These are phyloP conservation scores for Fusarium falciforme DNA, from an alignment of 2,329 filamentous ascomycete species.

Conservation along the genomic window DNA sequence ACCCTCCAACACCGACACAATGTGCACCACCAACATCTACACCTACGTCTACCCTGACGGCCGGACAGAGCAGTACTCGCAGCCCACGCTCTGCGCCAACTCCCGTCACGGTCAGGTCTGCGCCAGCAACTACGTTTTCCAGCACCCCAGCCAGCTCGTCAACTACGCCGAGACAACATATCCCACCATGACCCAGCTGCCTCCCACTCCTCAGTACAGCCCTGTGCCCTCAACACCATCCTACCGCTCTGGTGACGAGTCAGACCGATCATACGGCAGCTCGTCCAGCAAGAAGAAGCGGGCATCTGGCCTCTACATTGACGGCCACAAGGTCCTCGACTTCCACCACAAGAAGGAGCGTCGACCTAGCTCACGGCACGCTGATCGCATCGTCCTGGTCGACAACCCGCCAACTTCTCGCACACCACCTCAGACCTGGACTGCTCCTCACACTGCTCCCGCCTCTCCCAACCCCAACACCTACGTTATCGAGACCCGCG, in stretches of 20 bases:
- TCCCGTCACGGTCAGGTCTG: constrained; percentile 57
- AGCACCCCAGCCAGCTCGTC: constrained; percentile 55
- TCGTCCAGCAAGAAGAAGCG: constrained; percentile 46
- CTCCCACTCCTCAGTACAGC: constrained; percentile 55
- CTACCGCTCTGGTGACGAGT: constrained; percentile 53
- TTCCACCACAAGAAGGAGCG: constrained; percentile 47
- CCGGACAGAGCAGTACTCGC: constrained; percentile 48
- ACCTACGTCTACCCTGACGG: constrained; percentile 61
- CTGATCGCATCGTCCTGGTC: constrained; percentile 58
- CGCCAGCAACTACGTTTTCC: constrained; percentile 53
- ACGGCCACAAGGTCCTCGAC: constrained; percentile 51
- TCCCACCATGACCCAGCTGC: constrained; percentile 50
- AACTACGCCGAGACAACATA: constrained; percentile 45
- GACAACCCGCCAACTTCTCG: constrained; percentile 59
- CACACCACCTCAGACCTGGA: constrained; percentile 58
- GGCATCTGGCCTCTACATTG: constrained; percentile 53
- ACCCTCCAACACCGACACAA: constrained; percentile 49
- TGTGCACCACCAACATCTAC: constrained; percentile 63
- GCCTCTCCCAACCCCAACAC: constrained; percentile 50
- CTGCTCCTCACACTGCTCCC: constrained; percentile 54
- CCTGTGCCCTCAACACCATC: constrained; percentile 45
- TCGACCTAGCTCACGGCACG: constrained; percentile 43
- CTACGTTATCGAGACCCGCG: constrained; percentile 41
- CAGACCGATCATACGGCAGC: constrained; percentile 51
- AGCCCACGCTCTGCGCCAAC: constrained; percentile 52